Evolutionary conservation across 495 filamentous ascomycete species (phyloP).

Genomic region (Tuber aestivum): DNA sequence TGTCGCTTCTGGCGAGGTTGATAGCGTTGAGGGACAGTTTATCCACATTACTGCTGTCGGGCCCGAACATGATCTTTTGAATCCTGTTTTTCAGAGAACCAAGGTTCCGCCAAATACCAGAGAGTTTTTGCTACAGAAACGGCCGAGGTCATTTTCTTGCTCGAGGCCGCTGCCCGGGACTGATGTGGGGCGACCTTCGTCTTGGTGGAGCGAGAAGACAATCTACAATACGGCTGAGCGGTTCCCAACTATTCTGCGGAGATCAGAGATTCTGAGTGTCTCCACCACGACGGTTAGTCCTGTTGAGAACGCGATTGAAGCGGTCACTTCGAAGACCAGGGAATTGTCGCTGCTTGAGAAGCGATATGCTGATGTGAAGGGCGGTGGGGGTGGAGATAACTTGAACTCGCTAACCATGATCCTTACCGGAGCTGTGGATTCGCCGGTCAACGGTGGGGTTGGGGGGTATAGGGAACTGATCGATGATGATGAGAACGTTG

Average conservation of each 20-base stretch:
- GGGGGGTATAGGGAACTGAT: slow-evolving; percentile 40
- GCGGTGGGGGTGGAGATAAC: slow-evolving; percentile 62
- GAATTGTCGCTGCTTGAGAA: slow-evolving; percentile 73
- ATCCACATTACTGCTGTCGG: slow-evolving; percentile 75
- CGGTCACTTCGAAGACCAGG: slow-evolving; percentile 82
- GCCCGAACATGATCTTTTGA: slow-evolving; percentile 70
- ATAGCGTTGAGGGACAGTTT: slow-evolving; percentile 81
- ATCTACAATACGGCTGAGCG: slow-evolving; percentile 76
- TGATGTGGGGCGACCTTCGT: slow-evolving; percentile 28
- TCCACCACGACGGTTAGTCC: slow-evolving; percentile 63
- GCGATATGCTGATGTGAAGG: slow-evolving; percentile 67
- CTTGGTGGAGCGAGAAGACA: slow-evolving; percentile 77
- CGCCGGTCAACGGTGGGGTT: slow-evolving; percentile 37
- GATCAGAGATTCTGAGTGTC: slow-evolving; percentile 74
- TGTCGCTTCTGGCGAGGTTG: slow-evolving; percentile 60
- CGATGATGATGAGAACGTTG: slow-evolving; percentile 49
- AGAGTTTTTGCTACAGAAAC: slow-evolving; percentile 62
- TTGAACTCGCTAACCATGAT: slow-evolving; percentile 55
- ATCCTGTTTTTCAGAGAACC: slow-evolving; percentile 82
- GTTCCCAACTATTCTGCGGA: slow-evolving; percentile 85
- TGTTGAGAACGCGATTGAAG: slow-evolving; percentile 80
- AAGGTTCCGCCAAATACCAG: slow-evolving; percentile 74
- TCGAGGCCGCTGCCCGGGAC: slow-evolving; percentile 27
- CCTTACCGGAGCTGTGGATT: slow-evolving; percentile 44
- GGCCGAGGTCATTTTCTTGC: slow-evolving; percentile 33